Base-by-base conservation (phyloP, 2,329 filamentous ascomycete genomes). In the Fusarium fracticaudum region DNA sequence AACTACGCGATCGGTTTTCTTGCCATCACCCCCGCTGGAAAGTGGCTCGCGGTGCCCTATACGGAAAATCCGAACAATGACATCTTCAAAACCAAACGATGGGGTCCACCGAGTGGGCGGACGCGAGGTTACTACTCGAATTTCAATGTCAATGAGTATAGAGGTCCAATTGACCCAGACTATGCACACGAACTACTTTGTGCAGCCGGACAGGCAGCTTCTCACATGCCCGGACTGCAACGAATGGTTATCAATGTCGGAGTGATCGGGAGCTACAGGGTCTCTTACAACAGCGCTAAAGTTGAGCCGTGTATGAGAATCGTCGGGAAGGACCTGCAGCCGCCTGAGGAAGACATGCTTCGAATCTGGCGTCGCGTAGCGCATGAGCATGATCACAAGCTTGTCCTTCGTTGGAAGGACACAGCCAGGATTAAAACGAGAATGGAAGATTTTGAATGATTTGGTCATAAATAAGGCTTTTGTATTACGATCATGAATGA, bases 111-210 rank as follows among this genome's bases (percentile, higher is more conserved):
- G 1, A 53, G 41, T 24, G 65, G 45, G 5, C 22, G 8, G 3
- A 29, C 47, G 11, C 50, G 65, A 26, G 51, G 63, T 14, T 37
- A 29, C 1, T 20, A 53, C 10, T 61, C 66, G 5, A 29, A 18
- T 2, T 48, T 59, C n/a, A 26, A 48, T 5, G 50, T 40, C 20
- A 59, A 69, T 29, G 67, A 64, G 17, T 70, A 65, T 14, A 64
- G 67, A 41, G 67, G 67, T 10, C 66, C 67, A 3, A 43, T 65
- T 10, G 60, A 70, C 9, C 37, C 66, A 20, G 47, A 45, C 13
- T 70, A 58, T 22, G 66, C 60, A 17, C 45, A 65, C 6, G 14
- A 9, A 11, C 37, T 65, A 9, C 22, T 70, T 14, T 58, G 41
- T 17, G 24, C 31, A 1, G 60, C 53, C n/a, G 67, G 66, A 6